Base-by-base conservation (phyloP, 306 rosid species). In the Fragaria ananassa region DNA sequence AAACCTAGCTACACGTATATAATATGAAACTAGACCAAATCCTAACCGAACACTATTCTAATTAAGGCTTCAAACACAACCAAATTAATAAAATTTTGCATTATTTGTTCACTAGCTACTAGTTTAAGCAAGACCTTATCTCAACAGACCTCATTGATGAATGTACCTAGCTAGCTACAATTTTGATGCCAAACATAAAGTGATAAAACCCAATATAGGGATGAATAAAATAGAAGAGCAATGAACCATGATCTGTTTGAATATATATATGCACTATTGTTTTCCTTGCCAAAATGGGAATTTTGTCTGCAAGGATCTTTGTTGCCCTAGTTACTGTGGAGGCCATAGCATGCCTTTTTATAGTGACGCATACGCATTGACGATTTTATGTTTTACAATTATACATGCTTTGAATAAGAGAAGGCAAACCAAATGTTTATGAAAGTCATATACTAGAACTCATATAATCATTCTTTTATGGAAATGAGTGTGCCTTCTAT, bases 231-330 rank as follows among this genome's bases (percentile, higher is more conserved):
- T 70, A 70, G 42, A 17, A 49, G 18, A 53, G 44, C 29, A 37
- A 72, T 23, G 66, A 54, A 54, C 37, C 37, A 37, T 37, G 34
- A 21, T 76, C 65, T 67, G 29, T 76, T 50, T 73, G 68, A 56
- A 76, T 53, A 17, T 41, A 17, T 41, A 41, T 23, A 5, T 18
- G 70, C 25, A 54, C 60, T 9, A 45, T 65, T 8, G 39, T 17
- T n/a, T 50, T 58, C 72, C 53, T 25, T 37, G 7, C 54, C 74
- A 54, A 35, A 53, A 76, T 12, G 14, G 51, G 31, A 51, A 42
- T 5, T 67, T 76, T 67, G 74, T 76, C 80, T n/a, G 42, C 45
- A 39, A 53, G 61, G 71, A 75, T 62, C 15, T 27, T 62, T 62
- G 71, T 61, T 44, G n/a, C 71, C 50, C 37, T 19, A 14, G 19